Evolutionary conservation across 192 early-diverging fungal species (phyloP).

Genomic region (Entomortierella parvispora): DNA sequence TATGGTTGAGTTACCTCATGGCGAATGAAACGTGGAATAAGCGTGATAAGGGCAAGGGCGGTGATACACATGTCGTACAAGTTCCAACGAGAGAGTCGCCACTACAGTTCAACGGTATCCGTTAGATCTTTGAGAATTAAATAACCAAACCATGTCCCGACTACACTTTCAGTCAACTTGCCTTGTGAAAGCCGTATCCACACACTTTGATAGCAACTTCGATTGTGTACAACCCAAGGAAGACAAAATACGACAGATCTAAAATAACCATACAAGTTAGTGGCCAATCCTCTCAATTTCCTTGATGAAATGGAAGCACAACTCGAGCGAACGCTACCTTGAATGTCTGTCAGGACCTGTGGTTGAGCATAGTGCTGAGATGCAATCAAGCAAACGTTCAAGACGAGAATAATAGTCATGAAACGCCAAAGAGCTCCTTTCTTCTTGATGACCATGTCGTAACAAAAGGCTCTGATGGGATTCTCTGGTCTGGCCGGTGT

Average conservation of each 20-base stretch:
- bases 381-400: slow-evolving; percentile 60
- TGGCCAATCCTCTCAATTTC: neutral
- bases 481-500: slow-evolving; percentile 57
- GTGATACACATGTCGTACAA: slow-evolving; percentile 36
- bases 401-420: slow-evolving; percentile 57
- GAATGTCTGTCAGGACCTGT: slow-evolving; percentile 33
- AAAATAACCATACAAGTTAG: slow-evolving; percentile 40
- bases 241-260: slow-evolving; percentile 43
- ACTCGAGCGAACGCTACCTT: slow-evolving; percentile 7
- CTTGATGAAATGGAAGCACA: too few species aligned
- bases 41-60: slow-evolving; percentile 26
- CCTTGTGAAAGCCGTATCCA: slow-evolving; percentile 47
- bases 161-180: neutral
- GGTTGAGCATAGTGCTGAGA: slow-evolving; percentile 41
- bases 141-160: neutral
- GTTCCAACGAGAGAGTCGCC: slow-evolving; percentile 48
- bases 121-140: too few species aligned
- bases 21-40: slow-evolving; percentile 42
- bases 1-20: slow-evolving; percentile 20
- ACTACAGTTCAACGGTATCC: slow-evolving; percentile 18
- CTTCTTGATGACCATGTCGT: slow-evolving; percentile 61
- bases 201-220: slow-evolving; percentile 33
- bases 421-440: slow-evolving; percentile 57
- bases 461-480: slow-evolving; percentile 58
- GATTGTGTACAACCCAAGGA: slow-evolving; percentile 29